Evolutionary conservation across 139 green algal genomes (phyloP), one percentile per base, ranked within the genome.

Genomic region (Micractinium sp.): DNA sequence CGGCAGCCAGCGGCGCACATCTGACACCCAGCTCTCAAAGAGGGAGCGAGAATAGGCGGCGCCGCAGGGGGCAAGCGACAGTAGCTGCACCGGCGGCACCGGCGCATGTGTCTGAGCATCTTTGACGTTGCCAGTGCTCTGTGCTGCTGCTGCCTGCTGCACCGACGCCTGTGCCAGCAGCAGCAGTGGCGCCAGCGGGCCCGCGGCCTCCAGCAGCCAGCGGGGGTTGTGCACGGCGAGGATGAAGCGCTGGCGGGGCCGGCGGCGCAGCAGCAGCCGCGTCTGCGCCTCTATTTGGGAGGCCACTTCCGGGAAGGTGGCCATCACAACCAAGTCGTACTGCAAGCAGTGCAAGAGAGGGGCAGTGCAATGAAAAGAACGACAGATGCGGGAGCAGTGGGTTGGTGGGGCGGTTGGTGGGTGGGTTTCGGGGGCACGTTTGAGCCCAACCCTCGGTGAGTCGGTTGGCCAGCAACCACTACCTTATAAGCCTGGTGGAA

Each of bases 31-130:
- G 53, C 41, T 29, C 27, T 36, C 1, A 31, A 84, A 22, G 20
- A 84, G 78, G 27, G 78, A 23, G 13, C n/a, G 12, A 1, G 47
- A 16, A 12, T 84, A 84, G 27, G 78, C 56, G 3, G 78, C 31
- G 78, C 41, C 56, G 47, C n/a, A 67, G 31, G 78, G 78, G 13
- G 78, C 41, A 7, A 84, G 78, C 29, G 78, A 35, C 41, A 84
- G 78, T 41, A 84, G 41, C 78, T 84, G 78, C 41, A 84, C 78
- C 2, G 74, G 74, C 74, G 33, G 74, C 47, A 56, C 47, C 47
- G 7, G 47, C 47, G 47, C 47, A 56, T 5, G 47, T 9, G 7
- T 56, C 9, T 5, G 47, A 56, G 9, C 47, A 9, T 9, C 9
- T 5, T 9, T 56, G 47, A 9, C 47, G 47, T 56, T 56, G 47